These are phyloP conservation scores for Lentinula lateritia DNA, from an alignment of 768 basidiomycete genomes.

Conservation along the genomic window DNA sequence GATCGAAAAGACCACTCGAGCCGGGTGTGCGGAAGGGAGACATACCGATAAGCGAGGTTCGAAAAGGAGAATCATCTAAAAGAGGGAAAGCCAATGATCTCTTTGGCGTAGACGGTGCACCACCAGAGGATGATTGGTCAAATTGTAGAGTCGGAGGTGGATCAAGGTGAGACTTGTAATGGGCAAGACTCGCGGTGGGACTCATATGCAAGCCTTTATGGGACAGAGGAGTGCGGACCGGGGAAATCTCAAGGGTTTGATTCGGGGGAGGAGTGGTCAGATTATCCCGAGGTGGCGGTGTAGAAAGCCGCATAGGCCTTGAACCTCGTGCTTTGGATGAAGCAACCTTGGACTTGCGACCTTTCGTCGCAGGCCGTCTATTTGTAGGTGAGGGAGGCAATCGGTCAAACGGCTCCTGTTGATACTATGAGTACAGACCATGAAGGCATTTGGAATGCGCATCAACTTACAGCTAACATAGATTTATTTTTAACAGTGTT, in stretches of 20 bases:
- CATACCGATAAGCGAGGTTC: slow-evolving; percentile 25
- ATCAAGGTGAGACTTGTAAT: slow-evolving; percentile 66
- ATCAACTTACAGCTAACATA: slow-evolving; percentile 1
- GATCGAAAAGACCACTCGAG: slow-evolving; percentile 54
- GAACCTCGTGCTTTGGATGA: neutral
- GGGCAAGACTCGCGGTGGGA: slow-evolving; percentile 56
- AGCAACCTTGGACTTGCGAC: slow-evolving; percentile 11
- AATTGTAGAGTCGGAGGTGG: slow-evolving; percentile 47
- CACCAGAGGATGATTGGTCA: slow-evolving; percentile 32
- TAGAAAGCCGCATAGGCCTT: slow-evolving; percentile 11
- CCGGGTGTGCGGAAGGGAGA: slow-evolving; percentile 47
- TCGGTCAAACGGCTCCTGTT: slow-evolving; percentile 1
- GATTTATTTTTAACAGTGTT: neutral
- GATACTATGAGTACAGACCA: neutral
- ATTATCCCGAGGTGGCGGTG: slow-evolving; percentile 15
- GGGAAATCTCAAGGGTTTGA: slow-evolving; percentile 40
- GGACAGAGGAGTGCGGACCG: slow-evolving; percentile 60
- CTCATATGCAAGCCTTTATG: slow-evolving; percentile 69
- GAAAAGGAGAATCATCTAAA: slow-evolving; percentile 29
- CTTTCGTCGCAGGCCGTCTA: slow-evolving; percentile 11
- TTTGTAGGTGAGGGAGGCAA: slow-evolving; percentile 6
- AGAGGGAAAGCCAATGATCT: slow-evolving; percentile 27
- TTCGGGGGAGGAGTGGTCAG: slow-evolving; percentile 4
- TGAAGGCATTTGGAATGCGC: neutral
- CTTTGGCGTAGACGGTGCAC: slow-evolving; percentile 39